Percentiles rank a stretch among this genome's conserved stretches.
Evolutionary conservation across 306 rosid genomes (phyloP).

Genomic region (Boehmeria nivea): DNA sequence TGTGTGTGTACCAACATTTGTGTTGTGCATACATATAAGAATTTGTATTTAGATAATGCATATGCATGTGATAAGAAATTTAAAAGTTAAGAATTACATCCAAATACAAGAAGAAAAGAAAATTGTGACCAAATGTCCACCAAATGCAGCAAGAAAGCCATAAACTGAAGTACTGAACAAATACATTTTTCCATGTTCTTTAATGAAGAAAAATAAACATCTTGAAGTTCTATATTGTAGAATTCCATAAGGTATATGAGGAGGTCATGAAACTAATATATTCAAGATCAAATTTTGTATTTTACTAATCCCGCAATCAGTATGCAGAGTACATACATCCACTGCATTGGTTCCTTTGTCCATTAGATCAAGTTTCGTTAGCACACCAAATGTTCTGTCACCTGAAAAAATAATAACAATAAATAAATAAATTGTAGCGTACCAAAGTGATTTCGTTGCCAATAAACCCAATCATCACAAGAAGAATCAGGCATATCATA

Average conservation of each 20-base stretch:
- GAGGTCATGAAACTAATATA: constrained; percentile 17
- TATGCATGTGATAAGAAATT: background rate
- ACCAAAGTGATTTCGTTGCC: constrained; percentile 4
- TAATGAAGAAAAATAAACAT: background rate
- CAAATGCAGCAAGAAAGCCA: background rate
- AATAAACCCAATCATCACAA: background rate
- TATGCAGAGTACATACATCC: constrained; percentile 50
- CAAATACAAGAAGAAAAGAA: too few relatives aligned
- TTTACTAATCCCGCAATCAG: background rate
- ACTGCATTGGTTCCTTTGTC: constrained; percentile 94
- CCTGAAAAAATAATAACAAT: constrained; percentile 39
- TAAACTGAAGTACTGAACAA: too few relatives aligned
- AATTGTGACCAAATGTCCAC: too few relatives aligned
- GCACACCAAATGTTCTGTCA: constrained; percentile 92
- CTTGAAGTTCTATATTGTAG: background rate
- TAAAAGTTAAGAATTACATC: too few relatives aligned
- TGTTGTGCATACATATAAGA: background rate
- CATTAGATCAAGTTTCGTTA: constrained; percentile 92
- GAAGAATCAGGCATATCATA: background rate
- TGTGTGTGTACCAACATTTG: too few relatives aligned
- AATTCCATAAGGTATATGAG: constrained; percentile 4
- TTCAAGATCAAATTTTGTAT: too few relatives aligned
- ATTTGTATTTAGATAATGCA: background rate
- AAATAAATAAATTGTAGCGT: constrained; percentile 14
- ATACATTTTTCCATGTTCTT: background rate